Base-by-base conservation (phyloP, 2,329 filamentous ascomycete genomes). In the Rhinocladiella similis region DNA sequence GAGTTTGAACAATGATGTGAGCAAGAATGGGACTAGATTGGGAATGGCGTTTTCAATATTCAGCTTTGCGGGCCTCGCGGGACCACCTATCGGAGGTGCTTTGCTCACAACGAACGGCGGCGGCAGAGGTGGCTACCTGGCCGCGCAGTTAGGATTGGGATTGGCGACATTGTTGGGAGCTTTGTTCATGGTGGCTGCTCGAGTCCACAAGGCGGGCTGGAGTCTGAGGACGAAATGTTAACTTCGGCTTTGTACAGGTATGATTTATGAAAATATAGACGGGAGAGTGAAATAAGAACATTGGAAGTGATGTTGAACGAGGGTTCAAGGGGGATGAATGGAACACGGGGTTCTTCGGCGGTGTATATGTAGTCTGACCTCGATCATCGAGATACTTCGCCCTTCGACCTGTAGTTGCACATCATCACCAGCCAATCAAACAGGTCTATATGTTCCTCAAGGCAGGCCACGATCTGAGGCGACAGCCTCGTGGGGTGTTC, bases 41-140 rank as follows among this genome's bases (percentile, higher is more conserved):
- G 81, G 82, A 1, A 81, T 83, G 77, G 75, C 80, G 5, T 77
- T 84, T 50, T 77, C 75, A 79, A 52, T 75, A 81, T 16, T 65
- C 46, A 77, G 75, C 20, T 76, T 84, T 54, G 78, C 80, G 0
- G 77, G 75, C 2, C 67, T 84, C 51, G 81, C 78, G 2, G 82
- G 82, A 0, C 77, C 81, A 5, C 80, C 82, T 0, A 80, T 84
- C 56, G 80, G 77, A 2, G 82, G 81, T 3, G 78, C 77, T 2
- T 66, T 84, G 60, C 73, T 84, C 19, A 67, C 78, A 57, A 68
- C 64, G 10, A 72, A 74, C 20, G 61, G 70, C 10, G 80, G 80
- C 0, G 63, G 69, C 2, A 56, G 55, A 52, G 57, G 57, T 18
- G 60, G 60, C 10, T 63, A 60, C 47, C 39, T 60, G 68, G 69